Evolutionary conservation across 148 eudicot genomes (phyloP), one percentile per base, ranked within the genome.

Genomic region (Rhododendron simsii): DNA sequence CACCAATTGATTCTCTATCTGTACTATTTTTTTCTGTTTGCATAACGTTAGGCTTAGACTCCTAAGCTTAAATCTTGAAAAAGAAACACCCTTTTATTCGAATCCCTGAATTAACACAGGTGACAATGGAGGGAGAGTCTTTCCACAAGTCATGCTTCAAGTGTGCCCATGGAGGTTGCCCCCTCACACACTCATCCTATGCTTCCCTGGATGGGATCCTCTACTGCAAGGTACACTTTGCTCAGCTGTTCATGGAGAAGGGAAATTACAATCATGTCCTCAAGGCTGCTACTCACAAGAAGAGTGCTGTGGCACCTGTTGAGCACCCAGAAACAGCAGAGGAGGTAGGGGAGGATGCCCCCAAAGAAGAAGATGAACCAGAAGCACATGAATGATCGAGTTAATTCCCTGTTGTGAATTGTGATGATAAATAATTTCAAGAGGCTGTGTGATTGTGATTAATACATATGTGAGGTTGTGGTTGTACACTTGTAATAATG

Each of bases 81-180:
- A 69, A 12, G 18, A 28, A 35, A 16, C 6, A 35, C 3, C 3
- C 78, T 16, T 37, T 15, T 5, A 77, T 77, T 41, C 2, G 10
- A 78, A 23, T 8, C 6, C 33, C 15, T 14, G 12, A 1, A 80
- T 16, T 55, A 61, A 57, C 87, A 98, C 87, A 98, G 99, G 89
- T 98, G 89, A 93, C 88, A 0, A 91, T 98, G 96, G 99, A 98
- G 88, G 99, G 98, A 86, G 96, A 95, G 76, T 90, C 93, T 41
- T 98, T 89, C 92, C 99, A 98, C 91, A 98, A 93, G 86, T 74
- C 92, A 53, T 95, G 98, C 91, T 98, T 98, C 93, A 98, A 89
- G 90, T 98, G 99, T 89, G 98, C 98, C 20, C 90, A 91, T 51
- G 99, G 98, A 81, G 99, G 99, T 15, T 98, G 99, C 77, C 89